These are phyloP conservation scores for Rostrohypoxylon terebratum DNA, from an alignment of 495 filamentous ascomycete species.

Conservation along the genomic window DNA sequence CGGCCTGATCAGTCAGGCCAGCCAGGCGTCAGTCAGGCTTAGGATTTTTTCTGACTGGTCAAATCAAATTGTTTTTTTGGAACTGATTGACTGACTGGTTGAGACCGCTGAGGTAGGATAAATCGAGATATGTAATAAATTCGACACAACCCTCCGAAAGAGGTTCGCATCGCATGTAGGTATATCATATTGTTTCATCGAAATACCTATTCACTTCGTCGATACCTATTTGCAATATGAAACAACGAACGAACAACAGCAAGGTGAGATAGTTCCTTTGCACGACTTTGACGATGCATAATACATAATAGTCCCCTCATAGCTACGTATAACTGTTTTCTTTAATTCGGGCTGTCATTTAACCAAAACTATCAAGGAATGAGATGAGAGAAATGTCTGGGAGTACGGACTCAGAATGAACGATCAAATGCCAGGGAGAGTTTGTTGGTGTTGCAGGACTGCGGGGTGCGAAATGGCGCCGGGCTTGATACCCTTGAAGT, in stretches of 20 bases:
- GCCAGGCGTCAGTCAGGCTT: too few species aligned
- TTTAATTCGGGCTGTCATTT: not conserved
- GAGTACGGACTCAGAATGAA: not conserved
- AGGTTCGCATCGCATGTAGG: not conserved
- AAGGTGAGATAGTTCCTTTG: not conserved
- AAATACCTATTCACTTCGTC: not conserved
- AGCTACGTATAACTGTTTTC: not conserved
- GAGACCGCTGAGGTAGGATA: too few species aligned
- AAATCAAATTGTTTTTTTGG: too few species aligned
- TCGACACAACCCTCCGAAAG: slow-evolving; percentile 23
- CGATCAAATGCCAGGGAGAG: slow-evolving; percentile 21
- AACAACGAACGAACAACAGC: not conserved
- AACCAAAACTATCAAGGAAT: not conserved
- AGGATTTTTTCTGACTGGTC: too few species aligned
- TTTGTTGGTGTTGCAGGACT: slow-evolving; percentile 36
- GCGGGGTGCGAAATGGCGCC: slow-evolving; percentile 29
- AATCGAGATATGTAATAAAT: slow-evolving; percentile 21
- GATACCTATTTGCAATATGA: not conserved
- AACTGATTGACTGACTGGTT: too few species aligned
- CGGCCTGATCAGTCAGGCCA: too few species aligned
- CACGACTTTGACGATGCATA: not conserved
- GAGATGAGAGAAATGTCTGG: not conserved
- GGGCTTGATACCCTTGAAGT: slow-evolving; percentile 30
- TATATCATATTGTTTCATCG: slow-evolving; percentile 1
- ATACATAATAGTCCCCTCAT: not conserved